Percentiles rank a stretch among this genome's conserved stretches.
Evolutionary conservation across 2,329 filamentous ascomycete genomes (phyloP).

Genomic region (Sphaerulina vaccinii): DNA sequence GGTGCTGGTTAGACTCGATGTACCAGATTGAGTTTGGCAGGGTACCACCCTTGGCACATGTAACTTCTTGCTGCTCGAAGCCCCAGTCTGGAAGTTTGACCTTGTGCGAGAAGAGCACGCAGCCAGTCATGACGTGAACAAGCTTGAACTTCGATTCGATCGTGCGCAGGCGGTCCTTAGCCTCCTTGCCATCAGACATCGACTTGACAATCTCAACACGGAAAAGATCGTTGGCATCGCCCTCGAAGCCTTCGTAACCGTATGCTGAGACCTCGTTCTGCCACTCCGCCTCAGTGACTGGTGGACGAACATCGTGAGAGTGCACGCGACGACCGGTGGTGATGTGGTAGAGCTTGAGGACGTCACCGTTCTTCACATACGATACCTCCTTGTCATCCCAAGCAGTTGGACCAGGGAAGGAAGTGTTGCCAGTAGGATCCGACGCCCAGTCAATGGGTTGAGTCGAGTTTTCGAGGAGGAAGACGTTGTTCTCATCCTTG

Average conservation of each 20-base stretch:
- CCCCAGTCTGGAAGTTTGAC: slow-evolving; percentile 98
- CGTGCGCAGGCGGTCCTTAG: slow-evolving; percentile 83
- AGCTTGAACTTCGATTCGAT: slow-evolving; percentile 97
- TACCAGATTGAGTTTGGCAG: slow-evolving; percentile 98
- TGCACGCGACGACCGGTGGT: slow-evolving; percentile 86
- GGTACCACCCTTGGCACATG: slow-evolving; percentile 86
- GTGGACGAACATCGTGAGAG: slow-evolving; percentile 88
- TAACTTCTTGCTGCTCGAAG: slow-evolving; percentile 98
- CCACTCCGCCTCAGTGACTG: slow-evolving; percentile 75
- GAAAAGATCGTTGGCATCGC: slow-evolving; percentile 96
- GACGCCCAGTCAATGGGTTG: slow-evolving; percentile 65
- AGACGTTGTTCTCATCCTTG: slow-evolving; percentile 98
- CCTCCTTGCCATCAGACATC: slow-evolving; percentile 72
- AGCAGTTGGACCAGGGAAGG: slow-evolving; percentile 75
- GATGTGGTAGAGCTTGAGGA: slow-evolving; percentile 80
- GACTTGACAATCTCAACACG: slow-evolving; percentile 90
- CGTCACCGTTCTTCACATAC: slow-evolving; percentile 74
- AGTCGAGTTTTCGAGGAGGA: slow-evolving; percentile 92
- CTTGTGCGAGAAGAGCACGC: slow-evolving; percentile 95
- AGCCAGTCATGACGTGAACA: slow-evolving; percentile 94
- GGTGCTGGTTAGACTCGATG: slow-evolving; percentile 85
- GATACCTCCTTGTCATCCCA: slow-evolving; percentile 74
- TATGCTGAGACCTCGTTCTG: slow-evolving; percentile 69
- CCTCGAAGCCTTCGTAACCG: slow-evolving; percentile 93
- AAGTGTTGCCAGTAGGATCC: slow-evolving; percentile 56